Conservation (phyloP, 1,139 yeast species). For the Yamadazyma blattariae region DNA sequence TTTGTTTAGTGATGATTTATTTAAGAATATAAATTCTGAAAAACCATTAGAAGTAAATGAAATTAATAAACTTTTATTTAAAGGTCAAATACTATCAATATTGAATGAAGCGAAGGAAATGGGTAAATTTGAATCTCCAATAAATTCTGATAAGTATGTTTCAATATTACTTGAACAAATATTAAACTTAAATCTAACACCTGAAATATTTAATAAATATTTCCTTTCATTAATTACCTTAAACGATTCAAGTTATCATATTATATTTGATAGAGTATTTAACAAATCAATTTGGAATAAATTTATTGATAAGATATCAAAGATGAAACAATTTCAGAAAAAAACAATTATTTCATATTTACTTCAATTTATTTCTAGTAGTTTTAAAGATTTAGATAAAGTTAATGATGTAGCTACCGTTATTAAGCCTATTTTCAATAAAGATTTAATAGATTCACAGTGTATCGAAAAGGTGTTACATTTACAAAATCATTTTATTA, state of each 20-base stretch:
- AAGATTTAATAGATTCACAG: constrained; percentile 2
- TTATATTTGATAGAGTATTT: constrained; percentile 26
- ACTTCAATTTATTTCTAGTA: not conserved
- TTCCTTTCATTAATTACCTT: constrained; percentile 25
- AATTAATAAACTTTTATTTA: constrained; percentile 35
- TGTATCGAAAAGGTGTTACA: constrained; percentile 5
- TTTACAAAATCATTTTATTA: constrained; percentile 5
- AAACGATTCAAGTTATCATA: constrained; percentile 14
- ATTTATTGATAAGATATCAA: constrained; percentile 15
- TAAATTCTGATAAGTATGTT: constrained; percentile 1
- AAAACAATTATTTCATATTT: constrained; percentile 13
- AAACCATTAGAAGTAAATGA: constrained; percentile 23
- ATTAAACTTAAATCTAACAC: not conserved
- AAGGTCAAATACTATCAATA: constrained; percentile 24
- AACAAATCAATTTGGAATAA: constrained; percentile 17
- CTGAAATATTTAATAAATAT: constrained; percentile 17
- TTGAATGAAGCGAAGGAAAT: constrained; percentile 21
- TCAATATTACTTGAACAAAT: constrained; percentile 3
- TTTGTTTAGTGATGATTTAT: constrained; percentile 20
- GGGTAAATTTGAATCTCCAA: constrained; percentile 8
- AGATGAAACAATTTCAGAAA: constrained; percentile 27
- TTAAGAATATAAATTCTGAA: constrained; percentile 11
- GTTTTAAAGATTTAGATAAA: constrained; percentile 2
- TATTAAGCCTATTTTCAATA: not conserved
- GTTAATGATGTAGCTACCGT: not conserved